A percentile compares a stretch with the other conserved stretches of the same genome.
phyloP scores from a whole-genome alignment of 192 early-diverging fungal genomes.

The Phycomyces blakesleeanus region DNA sequence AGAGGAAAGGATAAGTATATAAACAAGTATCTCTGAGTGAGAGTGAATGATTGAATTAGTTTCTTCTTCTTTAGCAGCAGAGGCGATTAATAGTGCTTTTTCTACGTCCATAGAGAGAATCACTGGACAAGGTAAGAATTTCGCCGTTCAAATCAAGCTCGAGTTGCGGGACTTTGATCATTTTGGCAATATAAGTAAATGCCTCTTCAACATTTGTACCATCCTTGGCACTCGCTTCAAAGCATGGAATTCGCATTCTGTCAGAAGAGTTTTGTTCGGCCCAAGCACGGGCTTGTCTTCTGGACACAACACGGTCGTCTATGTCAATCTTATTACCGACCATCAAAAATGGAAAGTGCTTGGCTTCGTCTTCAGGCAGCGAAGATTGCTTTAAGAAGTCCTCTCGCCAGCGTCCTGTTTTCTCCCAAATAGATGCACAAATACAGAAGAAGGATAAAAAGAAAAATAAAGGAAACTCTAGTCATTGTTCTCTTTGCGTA shows the following conservation, averaged over 20 bases:
- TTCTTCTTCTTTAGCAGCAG: not conserved
- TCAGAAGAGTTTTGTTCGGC: slow-evolving; percentile 64
- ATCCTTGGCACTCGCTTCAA: slow-evolving; percentile 96
- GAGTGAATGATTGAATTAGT: too few species aligned
- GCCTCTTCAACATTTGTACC: slow-evolving; percentile 93
- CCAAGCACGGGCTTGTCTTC: slow-evolving; percentile 59
- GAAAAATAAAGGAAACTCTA: not conserved
- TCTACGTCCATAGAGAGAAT: not conserved
- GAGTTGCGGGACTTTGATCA: slow-evolving; percentile 51
- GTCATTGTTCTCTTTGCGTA: too few species aligned
- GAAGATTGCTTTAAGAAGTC: slow-evolving; percentile 93
- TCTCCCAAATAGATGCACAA: not conserved
- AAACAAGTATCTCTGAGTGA: too few species aligned
- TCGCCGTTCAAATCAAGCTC: slow-evolving; percentile 45
- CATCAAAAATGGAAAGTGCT: slow-evolving; percentile 96
- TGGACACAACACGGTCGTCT: slow-evolving; percentile 77
- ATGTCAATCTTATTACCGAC: slow-evolving; percentile 97
- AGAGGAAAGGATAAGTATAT: too few species aligned
- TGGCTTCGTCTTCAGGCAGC: slow-evolving; percentile 64
- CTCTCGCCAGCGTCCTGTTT: slow-evolving; percentile 77
- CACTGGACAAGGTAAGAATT: slow-evolving; percentile 4
- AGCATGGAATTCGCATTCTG: slow-evolving; percentile 87
- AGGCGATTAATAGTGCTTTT: not conserved
- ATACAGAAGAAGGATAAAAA: too few species aligned
- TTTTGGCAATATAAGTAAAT: slow-evolving; percentile 81